Evolutionary conservation across 176 grass and related monocot species (phyloP), one percentile per base, ranked within the genome.

Genomic region (Areca catechu): DNA sequence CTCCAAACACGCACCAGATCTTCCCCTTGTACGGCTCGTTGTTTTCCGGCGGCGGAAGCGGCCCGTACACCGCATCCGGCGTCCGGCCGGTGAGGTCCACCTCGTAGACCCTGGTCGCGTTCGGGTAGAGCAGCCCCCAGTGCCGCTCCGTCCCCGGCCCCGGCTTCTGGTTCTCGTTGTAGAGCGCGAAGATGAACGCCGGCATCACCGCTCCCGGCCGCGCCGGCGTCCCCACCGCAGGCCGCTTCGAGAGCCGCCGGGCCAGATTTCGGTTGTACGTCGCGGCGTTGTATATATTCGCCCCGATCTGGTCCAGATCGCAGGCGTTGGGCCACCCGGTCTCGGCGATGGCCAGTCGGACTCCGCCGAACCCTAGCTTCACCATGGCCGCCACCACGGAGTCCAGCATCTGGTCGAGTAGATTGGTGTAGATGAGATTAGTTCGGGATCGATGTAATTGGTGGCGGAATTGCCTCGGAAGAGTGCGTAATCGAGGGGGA

Each of bases 271-370:
- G 55, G 73, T 95, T 95, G 76, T 89, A 95, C 19, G 62, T 29
- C 14, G 81, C 90, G 10, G 90, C 85, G 79, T 95, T 95, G 43
- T 63, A 74, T 2, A 60, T 66, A 47, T 71, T 95, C 54, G 72
- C 76, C 21, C 90, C 90, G 15, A 89, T 78, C 77, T 95, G 81
- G 51, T 86, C 79, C 48, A 86, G 53, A 80, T 95, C 90, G 27
- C 85, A 51, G 54, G 48, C 90, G 66, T 95, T 95, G 23, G 90
- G 90, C 90, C 90, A 97, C 0, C 92, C 92, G 3, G 92, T 97
- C 83, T 97, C 92, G 0, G 92, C 92, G 22, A 97, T 15, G 19
- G 77, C 92, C 34, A 97, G 55, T 47, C 76, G 83, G 34, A 97
- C 92, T 30, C 60, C 18, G 22, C 51, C 66, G 67, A n/a, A n/a